Evolutionary conservation across 2,329 filamentous ascomycete genomes (phyloP).

Genomic region (Beauveria scarabaeidicola): DNA sequence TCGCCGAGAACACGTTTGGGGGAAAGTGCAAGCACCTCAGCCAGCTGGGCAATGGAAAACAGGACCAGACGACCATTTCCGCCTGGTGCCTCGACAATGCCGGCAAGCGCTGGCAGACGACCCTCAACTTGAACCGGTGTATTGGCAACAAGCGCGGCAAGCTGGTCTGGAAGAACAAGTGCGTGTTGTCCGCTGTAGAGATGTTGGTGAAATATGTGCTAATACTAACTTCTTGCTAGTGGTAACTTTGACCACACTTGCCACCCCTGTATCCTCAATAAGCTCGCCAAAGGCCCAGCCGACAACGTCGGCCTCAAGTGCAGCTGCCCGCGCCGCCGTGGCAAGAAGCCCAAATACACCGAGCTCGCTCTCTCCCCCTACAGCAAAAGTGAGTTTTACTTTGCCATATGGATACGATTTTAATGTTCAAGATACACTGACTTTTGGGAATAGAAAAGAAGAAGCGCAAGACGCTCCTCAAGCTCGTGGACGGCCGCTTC

Average conservation of each 20-base stretch:
- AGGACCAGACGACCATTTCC: neutral
- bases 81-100: neutral
- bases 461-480: neutral
- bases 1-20: neutral
- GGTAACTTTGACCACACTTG: slow-evolving; percentile 4
- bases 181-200: neutral
- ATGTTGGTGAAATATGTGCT: neutral
- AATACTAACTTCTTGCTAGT: neutral
- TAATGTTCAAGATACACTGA: neutral
- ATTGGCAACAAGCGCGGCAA: slow-evolving; percentile 1
- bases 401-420: too few relatives aligned
- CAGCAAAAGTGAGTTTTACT: neutral
- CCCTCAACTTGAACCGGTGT: slow-evolving; percentile 4
- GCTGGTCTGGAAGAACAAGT: neutral
- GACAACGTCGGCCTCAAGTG: neutral
- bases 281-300: neutral
- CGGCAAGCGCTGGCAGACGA: neutral
- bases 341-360: neutral
- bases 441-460: neutral
- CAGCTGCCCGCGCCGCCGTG: neutral
- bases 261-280: neutral
- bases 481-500: neutral
- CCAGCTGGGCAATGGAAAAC: neutral
- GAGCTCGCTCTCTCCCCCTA: neutral
- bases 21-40: neutral